Conservation (phyloP, 495 filamentous ascomycete species). For the Parathielavia appendiculata region DNA sequence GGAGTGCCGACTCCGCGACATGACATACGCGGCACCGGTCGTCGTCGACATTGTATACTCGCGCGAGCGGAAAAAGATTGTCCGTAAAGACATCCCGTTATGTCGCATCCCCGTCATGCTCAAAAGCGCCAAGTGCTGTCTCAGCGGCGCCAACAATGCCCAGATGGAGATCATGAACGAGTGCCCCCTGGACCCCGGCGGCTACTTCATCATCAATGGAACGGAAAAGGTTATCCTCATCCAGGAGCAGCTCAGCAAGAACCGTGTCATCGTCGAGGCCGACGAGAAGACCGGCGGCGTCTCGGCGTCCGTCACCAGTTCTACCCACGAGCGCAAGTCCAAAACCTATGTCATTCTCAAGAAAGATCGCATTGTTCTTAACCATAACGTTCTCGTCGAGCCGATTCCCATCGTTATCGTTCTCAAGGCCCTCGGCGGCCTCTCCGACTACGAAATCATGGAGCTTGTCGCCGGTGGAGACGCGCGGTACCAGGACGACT, state of each 20-base stretch:
- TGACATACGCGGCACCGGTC: constrained; percentile 91
- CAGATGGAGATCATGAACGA: constrained; percentile 87
- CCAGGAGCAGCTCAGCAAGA: constrained; percentile 97
- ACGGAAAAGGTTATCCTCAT: constrained; percentile 97
- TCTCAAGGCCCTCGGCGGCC: constrained; percentile 88
- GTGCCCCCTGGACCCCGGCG: constrained; percentile 91
- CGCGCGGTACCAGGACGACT: constrained; percentile 82
- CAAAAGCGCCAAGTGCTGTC: constrained; percentile 83
- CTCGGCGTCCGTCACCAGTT: constrained; percentile 97
- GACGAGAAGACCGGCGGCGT: constrained; percentile 85
- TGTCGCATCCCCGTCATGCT: constrained; percentile 95
- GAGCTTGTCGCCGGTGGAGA: constrained; percentile 81
- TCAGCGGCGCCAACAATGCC: constrained; percentile 70
- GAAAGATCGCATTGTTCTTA: constrained; percentile 81
- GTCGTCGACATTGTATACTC: constrained; percentile 83
- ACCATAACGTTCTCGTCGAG: constrained; percentile 89
- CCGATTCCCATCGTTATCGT: constrained; percentile 87
- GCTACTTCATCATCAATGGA: constrained; percentile 85
- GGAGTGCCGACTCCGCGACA: constrained; percentile 91
- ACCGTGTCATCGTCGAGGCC: constrained; percentile 92
- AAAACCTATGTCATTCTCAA: constrained; percentile 93
- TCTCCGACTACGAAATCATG: constrained; percentile 90
- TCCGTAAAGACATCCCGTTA: constrained; percentile 65
- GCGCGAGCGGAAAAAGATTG: constrained; percentile 65
- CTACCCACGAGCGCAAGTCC: constrained; percentile 92